A percentile compares a stretch with the other conserved stretches of the same genome.
Conservation (phyloP, 441 rosid genomes). For the Sinapis alba region DNA sequence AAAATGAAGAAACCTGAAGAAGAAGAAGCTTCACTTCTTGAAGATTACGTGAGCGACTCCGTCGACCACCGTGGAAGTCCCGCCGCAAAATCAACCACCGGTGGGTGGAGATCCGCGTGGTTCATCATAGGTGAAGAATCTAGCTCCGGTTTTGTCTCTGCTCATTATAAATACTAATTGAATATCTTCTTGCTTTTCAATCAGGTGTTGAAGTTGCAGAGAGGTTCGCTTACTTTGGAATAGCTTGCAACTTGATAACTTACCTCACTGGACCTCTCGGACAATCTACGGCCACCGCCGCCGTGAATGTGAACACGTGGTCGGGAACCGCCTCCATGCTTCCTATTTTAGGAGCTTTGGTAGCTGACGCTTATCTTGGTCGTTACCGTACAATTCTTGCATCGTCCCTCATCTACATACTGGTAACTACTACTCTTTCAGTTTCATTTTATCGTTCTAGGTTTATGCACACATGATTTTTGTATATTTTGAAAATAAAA, state of each 20-base stretch:
- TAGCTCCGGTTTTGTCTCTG: not conserved
- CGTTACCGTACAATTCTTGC: conserved; percentile 56
- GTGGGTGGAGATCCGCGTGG: conserved; percentile 63
- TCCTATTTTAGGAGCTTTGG: conserved; percentile 59
- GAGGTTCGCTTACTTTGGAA: conserved; percentile 70
- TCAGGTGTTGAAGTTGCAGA: conserved; percentile 78
- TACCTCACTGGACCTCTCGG: conserved; percentile 70
- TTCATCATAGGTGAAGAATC: conserved; percentile 55
- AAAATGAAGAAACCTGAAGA: conserved; percentile 10
- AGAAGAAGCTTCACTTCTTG: conserved; percentile 22
- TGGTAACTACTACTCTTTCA: conserved; percentile 51
- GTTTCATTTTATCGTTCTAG: no score
- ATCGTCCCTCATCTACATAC: conserved; percentile 60
- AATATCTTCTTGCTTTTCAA: conserved; percentile 8
- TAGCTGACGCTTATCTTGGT: conserved; percentile 76
- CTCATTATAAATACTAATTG: not conserved
- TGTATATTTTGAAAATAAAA: no score
- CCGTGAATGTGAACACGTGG: conserved; percentile 71
- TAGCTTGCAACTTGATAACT: conserved; percentile 55
- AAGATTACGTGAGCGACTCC: conserved; percentile 43
- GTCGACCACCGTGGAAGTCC: conserved; percentile 52
- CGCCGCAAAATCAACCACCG: conserved; percentile 48
- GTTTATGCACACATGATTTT: no score
- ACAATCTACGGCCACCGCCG: conserved; percentile 59
- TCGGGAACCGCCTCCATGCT: conserved; percentile 53